Conservation (phyloP, 768 basidiomycete species). For the Psilocybe sp. region DNA sequence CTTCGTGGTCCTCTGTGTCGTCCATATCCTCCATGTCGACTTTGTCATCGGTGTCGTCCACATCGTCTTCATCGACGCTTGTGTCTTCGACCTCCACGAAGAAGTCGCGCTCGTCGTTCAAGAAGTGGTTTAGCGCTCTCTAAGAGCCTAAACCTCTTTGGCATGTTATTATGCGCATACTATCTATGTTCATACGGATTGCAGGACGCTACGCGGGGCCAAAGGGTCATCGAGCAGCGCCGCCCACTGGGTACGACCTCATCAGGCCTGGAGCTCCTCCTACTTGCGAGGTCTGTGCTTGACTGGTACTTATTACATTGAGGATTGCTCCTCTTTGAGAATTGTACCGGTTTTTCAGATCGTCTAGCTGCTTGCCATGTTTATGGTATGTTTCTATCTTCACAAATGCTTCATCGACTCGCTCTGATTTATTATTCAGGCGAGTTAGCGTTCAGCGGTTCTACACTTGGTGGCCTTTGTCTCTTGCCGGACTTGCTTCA, state of each 20-base stretch:
- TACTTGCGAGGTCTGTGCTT: not conserved
- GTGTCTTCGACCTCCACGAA: constrained; percentile 11
- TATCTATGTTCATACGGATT: constrained; percentile 5
- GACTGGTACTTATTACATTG: not conserved
- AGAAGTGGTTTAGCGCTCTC: constrained; percentile 20
- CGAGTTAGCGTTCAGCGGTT: too few species aligned
- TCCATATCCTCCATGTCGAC: constrained; percentile 9
- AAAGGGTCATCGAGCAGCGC: too few species aligned
- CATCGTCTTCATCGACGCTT: constrained; percentile 8
- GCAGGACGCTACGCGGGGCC: not conserved
- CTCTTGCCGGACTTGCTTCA: too few species aligned
- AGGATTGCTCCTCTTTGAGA: too few species aligned
- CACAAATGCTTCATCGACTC: too few species aligned
- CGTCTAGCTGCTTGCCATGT: too few species aligned
- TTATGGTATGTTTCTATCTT: too few species aligned
- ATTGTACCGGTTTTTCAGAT: too few species aligned
- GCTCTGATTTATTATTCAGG: too few species aligned
- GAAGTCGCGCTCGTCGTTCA: constrained; percentile 17
- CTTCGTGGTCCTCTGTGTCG: constrained; percentile 1
- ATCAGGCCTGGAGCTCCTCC: too few species aligned
- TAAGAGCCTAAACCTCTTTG: constrained; percentile 6
- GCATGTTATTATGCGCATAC: constrained; percentile 1
- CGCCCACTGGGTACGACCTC: too few species aligned
- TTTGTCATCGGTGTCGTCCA: constrained; percentile 11
- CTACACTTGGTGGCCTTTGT: too few species aligned